Evolutionary conservation across 2,329 filamentous ascomycete species (phyloP).

Genomic region (Pestalotiopsis sp.): DNA sequence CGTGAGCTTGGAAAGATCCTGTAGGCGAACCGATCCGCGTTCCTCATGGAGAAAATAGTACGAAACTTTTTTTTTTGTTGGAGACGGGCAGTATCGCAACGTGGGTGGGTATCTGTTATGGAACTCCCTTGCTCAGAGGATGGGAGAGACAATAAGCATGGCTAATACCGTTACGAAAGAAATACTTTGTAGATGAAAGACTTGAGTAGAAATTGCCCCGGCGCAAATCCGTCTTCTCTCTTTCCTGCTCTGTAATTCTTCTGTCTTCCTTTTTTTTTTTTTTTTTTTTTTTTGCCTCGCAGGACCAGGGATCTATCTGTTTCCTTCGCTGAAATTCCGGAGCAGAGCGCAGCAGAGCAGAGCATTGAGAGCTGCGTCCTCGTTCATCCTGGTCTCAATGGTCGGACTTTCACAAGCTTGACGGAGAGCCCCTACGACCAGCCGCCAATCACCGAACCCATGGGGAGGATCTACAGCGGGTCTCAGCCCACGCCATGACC

Average conservation of each 20-base stretch:
- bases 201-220: no score
- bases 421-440: not conserved
- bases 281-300: not conserved
- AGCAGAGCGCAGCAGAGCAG: not conserved
- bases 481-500: not conserved
- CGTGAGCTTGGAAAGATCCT: not conserved
- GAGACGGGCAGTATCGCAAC: not conserved
- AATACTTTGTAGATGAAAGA: not conserved
- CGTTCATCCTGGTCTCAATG: not conserved
- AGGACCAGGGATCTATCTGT: not conserved
- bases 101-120: not conserved
- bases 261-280: not conserved
- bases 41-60: not conserved
- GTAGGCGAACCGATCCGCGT: not conserved
- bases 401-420: conserved; percentile 5
- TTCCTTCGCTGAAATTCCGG: not conserved
- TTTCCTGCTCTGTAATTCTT: not conserved
- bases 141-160: not conserved
- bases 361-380: not conserved
- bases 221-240: not conserved
- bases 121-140: not conserved
- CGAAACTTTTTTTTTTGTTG: not conserved
- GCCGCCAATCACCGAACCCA: conserved; percentile 1
- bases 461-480: not conserved
- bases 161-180: not conserved